Evolutionary conservation across 2,329 filamentous ascomycete species (phyloP).

Genomic region (Blastomyces silverae): DNA sequence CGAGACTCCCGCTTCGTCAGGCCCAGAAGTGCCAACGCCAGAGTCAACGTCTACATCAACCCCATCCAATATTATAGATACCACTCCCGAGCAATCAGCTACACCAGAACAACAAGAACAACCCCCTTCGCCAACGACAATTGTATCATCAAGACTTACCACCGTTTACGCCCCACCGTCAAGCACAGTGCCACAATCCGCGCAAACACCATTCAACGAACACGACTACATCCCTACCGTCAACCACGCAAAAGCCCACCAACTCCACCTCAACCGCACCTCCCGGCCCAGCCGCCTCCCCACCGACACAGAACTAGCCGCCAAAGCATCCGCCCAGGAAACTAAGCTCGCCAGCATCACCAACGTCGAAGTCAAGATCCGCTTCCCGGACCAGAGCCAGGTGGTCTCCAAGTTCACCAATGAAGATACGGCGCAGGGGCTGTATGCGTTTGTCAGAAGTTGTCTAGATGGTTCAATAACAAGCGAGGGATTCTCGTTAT

Average conservation of each 20-base stretch:
- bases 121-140: slow-evolving; percentile 22
- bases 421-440: slow-evolving; percentile 59
- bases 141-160: slow-evolving; percentile 46
- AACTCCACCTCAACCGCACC: slow-evolving; percentile 69
- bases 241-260: slow-evolving; percentile 73
- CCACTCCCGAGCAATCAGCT: slow-evolving; percentile 10
- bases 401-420: slow-evolving; percentile 65
- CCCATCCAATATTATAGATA: slow-evolving; percentile 15
- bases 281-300: slow-evolving; percentile 70
- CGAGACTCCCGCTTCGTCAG: slow-evolving; percentile 14
- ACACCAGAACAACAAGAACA: slow-evolving; percentile 16
- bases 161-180: slow-evolving; percentile 72
- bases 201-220: slow-evolving; percentile 60
- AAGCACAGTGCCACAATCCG: slow-evolving; percentile 67
- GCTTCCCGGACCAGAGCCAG: slow-evolving; percentile 79
- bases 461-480: slow-evolving; percentile 57
- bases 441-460: slow-evolving; percentile 67
- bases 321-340: slow-evolving; percentile 58
- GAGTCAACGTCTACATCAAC: slow-evolving; percentile 19
- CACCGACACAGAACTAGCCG: slow-evolving; percentile 74
- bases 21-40: slow-evolving; percentile 15
- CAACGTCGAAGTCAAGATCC: slow-evolving; percentile 67
- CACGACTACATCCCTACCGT: slow-evolving; percentile 74
- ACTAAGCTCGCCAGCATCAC: slow-evolving; percentile 60
- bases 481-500: slow-evolving; percentile 63